These are phyloP conservation scores for Excoecaria cochinchinensis DNA, from an alignment of 345 rosid species.

Conservation along the genomic window DNA sequence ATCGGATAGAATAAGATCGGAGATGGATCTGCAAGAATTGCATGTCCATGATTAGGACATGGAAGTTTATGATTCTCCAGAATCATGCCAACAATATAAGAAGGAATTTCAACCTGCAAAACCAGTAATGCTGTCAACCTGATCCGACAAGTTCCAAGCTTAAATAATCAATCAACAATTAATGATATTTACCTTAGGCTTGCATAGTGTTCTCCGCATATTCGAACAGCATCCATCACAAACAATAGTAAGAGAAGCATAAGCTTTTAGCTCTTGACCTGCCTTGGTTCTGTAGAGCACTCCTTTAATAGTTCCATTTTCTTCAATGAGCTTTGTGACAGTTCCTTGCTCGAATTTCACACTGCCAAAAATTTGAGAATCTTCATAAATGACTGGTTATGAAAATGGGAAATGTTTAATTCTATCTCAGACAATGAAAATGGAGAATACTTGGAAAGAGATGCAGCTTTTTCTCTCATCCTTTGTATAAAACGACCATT, in stretches of 20 bases:
- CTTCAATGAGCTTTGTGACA: background rate
- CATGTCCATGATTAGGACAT: constrained; percentile 20
- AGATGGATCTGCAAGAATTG: constrained; percentile 17
- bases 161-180: too few relatives aligned
- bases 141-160: too few relatives aligned
- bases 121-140: too few relatives aligned
- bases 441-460: constrained; percentile 10
- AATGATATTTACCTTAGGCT: too few relatives aligned
- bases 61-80: constrained; percentile 18
- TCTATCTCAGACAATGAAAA: background rate
- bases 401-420: too few relatives aligned
- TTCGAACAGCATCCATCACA: too few relatives aligned
- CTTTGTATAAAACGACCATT: constrained; percentile 9
- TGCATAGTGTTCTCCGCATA: too few relatives aligned
- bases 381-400: background rate
- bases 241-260: background rate
- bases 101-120: constrained; percentile 20
- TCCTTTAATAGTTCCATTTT: constrained; percentile 1
- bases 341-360: constrained; percentile 12
- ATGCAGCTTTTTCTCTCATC: constrained; percentile 8
- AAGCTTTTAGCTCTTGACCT: constrained; percentile 1
- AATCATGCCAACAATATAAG: constrained; percentile 16
- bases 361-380: background rate
- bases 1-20: constrained; percentile 17
- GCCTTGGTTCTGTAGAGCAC: background rate